phyloP scores from a whole-genome alignment of 1,139 yeast genomes.

The Meyerozyma sp. region DNA sequence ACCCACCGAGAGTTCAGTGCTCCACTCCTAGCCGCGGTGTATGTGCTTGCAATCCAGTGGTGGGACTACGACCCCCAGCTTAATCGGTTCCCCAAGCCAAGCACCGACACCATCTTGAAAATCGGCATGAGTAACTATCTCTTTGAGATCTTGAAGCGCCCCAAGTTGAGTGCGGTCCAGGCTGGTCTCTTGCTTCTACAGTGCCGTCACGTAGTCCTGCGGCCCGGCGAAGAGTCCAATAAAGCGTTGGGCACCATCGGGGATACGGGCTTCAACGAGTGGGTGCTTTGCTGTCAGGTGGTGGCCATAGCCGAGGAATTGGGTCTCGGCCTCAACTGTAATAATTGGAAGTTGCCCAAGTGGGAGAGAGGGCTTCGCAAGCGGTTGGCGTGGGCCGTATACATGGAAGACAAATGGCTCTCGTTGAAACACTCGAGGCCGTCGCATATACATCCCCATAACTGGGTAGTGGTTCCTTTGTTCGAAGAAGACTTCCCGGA shows the following conservation, averaged over 20 bases:
- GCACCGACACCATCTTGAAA: conserved; percentile 41
- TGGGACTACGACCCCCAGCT: conserved; percentile 77
- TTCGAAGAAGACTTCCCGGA: conserved; percentile 75
- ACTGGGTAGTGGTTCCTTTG: conserved; percentile 65
- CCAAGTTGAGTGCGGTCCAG: conserved; percentile 75
- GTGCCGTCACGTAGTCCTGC: conserved; percentile 44
- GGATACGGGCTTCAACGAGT: conserved; percentile 59
- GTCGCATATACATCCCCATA: conserved; percentile 61
- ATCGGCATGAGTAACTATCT: conserved; percentile 58
- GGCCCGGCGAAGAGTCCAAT: conserved; percentile 7
- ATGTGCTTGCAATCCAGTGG: conserved; percentile 73
- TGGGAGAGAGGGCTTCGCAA: conserved; percentile 89
- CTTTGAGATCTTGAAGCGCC: conserved; percentile 62
- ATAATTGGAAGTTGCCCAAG: conserved; percentile 81
- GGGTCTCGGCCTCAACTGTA: conserved; percentile 82
- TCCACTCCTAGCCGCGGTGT: conserved; percentile 70
- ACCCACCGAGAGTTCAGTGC: conserved; percentile 78
- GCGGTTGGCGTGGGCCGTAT: conserved; percentile 90
- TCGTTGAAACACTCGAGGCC: conserved; percentile 75
- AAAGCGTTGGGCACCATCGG: conserved; percentile 7
- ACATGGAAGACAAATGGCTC: conserved; percentile 85
- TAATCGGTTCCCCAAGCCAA: conserved; percentile 61
- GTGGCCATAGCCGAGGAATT: conserved; percentile 82
- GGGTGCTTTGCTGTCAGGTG: conserved; percentile 84
- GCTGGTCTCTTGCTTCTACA: conserved; percentile 68